Evolutionary conservation across 768 basidiomycete genomes (phyloP).

Genomic region (Trichaptum fuscoviolaceum): DNA sequence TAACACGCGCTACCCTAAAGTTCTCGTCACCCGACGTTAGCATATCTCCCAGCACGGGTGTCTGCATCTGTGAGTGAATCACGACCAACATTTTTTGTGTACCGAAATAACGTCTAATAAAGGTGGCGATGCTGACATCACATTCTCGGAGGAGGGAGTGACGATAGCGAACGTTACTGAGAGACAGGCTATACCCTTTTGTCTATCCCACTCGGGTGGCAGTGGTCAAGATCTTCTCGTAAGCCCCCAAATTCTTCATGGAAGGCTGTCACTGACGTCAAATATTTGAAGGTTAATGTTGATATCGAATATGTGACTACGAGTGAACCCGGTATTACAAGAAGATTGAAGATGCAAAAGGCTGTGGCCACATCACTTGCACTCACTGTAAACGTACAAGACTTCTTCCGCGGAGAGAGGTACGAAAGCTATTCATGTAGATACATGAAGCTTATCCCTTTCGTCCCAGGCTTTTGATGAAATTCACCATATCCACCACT

Average conservation of each 20-base stretch:
- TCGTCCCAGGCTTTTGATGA: conserved; percentile 69
- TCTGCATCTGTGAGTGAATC: conserved; percentile 22
- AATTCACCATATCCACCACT: conserved; percentile 84
- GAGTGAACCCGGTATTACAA: conserved; percentile 43
- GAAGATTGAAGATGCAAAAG: conserved; percentile 50
- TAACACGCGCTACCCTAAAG: conserved; percentile 48
- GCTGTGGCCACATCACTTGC: conserved; percentile 69
- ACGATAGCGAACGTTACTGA: background rate
- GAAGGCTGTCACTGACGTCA: conserved; percentile 9
- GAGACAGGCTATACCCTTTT: background rate
- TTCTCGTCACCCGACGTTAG: conserved; percentile 48
- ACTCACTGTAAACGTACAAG: conserved; percentile 90
- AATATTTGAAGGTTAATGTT: conserved; percentile 64
- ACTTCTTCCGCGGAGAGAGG: conserved; percentile 89
- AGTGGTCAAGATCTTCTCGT: conserved; percentile 61
- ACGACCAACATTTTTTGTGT: background rate
- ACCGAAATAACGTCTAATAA: background rate
- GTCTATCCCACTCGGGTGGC: conserved; percentile 60
- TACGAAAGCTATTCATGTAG: conserved; percentile 25
- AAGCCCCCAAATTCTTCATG: conserved; percentile 18
- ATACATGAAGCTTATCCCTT: conserved; percentile 6
- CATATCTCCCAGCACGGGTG: background rate
- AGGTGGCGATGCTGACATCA: background rate
- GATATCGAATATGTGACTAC: conserved; percentile 64
- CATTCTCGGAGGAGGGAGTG: background rate